Evolutionary conservation across 2,329 filamentous ascomycete species (phyloP).

Genomic region (Neophaeococcomyces aloes): DNA sequence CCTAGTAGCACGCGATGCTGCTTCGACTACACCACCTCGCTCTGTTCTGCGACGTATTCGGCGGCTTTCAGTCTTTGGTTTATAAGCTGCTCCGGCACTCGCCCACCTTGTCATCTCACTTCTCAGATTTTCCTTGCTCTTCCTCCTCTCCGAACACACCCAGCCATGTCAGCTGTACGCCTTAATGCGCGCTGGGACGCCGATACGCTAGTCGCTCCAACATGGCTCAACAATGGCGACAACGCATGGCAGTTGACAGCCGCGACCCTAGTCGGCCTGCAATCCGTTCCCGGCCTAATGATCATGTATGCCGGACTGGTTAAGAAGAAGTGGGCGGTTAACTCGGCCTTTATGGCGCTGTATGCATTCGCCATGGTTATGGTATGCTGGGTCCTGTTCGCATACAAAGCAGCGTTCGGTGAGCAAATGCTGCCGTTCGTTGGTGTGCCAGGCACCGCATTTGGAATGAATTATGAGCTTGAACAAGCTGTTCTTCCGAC

Average conservation of each 20-base stretch:
- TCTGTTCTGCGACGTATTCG: too few species aligned
- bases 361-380: slow-evolving; percentile 41
- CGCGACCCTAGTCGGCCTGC: slow-evolving; percentile 39
- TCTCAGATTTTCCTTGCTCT: background rate
- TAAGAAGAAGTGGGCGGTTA: slow-evolving; percentile 39
- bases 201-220: slow-evolving; percentile 16
- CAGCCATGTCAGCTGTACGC: too few species aligned
- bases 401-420: slow-evolving; percentile 41
- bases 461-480: slow-evolving; percentile 37
- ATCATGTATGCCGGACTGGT: slow-evolving; percentile 40
- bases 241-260: slow-evolving; percentile 46
- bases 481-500: slow-evolving; percentile 34
- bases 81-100: too few species aligned
- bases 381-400: slow-evolving; percentile 42
- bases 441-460: slow-evolving; percentile 37
- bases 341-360: slow-evolving; percentile 43
- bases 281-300: slow-evolving; percentile 41
- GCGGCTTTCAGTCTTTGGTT: too few species aligned
- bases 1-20: too few species aligned
- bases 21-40: too few species aligned
- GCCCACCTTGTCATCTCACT: too few species aligned
- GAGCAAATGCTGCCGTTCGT: slow-evolving; percentile 41
- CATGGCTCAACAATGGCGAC: slow-evolving; percentile 37
- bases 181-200: slow-evolving; percentile 15
- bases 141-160: background rate